Evolutionary conservation across 2,329 filamentous ascomycete genomes (phyloP).

Genomic region (Colletotrichum lindemuthianum): DNA sequence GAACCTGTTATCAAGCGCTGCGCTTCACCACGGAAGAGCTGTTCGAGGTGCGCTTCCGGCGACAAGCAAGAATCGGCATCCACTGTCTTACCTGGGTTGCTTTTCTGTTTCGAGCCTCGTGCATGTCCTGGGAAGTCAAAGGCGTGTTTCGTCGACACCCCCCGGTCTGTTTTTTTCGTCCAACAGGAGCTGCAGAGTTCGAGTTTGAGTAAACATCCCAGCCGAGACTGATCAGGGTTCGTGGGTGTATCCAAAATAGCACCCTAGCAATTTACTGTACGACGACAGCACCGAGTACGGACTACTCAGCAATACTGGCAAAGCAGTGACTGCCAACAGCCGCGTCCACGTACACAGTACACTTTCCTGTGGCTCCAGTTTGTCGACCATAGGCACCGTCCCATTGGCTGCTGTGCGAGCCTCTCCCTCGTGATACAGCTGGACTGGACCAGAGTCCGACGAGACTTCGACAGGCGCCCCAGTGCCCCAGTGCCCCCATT

Average conservation of each 20-base stretch:
- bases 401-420: not conserved
- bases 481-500: constrained; percentile 2
- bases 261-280: not conserved
- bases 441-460: not conserved
- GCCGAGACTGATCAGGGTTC: not conserved
- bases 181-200: constrained; percentile 2
- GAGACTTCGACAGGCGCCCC: not conserved
- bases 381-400: constrained; percentile 1
- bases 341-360: not conserved
- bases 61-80: constrained; percentile 9
- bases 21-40: constrained; percentile 7
- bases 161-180: constrained; percentile 1
- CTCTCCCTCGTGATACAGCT: not conserved
- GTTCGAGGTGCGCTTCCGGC: constrained; percentile 17
- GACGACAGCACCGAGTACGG: no score
- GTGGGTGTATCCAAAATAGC: constrained; percentile 9
- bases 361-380: not conserved
- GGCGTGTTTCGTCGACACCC: constrained; percentile 20
- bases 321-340: not conserved
- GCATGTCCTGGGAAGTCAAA: constrained; percentile 23
- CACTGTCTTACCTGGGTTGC: constrained; percentile 7
- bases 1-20: not conserved
- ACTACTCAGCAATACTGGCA: no score
- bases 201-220: constrained; percentile 6
- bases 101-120: constrained; percentile 28